Evolutionary conservation across 768 basidiomycete species (phyloP).

Genomic region (Daedaleopsis sinensis): DNA sequence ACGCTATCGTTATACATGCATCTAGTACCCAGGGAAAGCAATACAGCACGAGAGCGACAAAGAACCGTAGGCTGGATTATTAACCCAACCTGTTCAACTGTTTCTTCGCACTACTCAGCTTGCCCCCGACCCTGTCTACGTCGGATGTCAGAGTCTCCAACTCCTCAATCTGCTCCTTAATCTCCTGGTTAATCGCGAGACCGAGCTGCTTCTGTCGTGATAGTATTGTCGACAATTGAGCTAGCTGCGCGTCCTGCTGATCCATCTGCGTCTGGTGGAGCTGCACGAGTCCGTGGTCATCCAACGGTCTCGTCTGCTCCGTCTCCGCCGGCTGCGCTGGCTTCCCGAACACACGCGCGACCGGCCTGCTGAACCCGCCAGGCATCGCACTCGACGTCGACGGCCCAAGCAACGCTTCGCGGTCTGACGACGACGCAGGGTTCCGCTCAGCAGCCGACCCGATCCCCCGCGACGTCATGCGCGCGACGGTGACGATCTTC

Average conservation of each 20-base stretch:
- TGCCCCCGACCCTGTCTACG: slow-evolving; percentile 77
- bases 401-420: slow-evolving; percentile 63
- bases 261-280: slow-evolving; percentile 82
- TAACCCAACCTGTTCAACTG: slow-evolving; percentile 83
- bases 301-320: slow-evolving; percentile 82
- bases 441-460: slow-evolving; percentile 39
- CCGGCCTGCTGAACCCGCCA: slow-evolving; percentile 46
- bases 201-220: slow-evolving; percentile 86
- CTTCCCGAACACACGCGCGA: slow-evolving; percentile 81
- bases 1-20: slow-evolving; percentile 20
- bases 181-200: slow-evolving; percentile 81
- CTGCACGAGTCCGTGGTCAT: slow-evolving; percentile 77
- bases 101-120: slow-evolving; percentile 78
- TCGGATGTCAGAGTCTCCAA: slow-evolving; percentile 77
- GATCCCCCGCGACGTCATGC: slow-evolving; percentile 48
- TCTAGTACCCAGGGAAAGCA: slow-evolving; percentile 20
- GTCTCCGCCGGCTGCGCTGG: slow-evolving; percentile 72
- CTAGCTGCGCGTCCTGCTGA: slow-evolving; percentile 83
- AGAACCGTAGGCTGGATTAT: slow-evolving; percentile 30
- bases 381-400: slow-evolving; percentile 9
- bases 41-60: background rate
- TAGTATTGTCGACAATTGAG: slow-evolving; percentile 78
- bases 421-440: slow-evolving; percentile 56
- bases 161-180: slow-evolving; percentile 82
- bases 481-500: slow-evolving; percentile 80